Percentiles rank a stretch among this genome's conserved stretches.
Conservation (phyloP, 2,329 filamentous ascomycete species). For the Akanthomyces dipterigenus region DNA sequence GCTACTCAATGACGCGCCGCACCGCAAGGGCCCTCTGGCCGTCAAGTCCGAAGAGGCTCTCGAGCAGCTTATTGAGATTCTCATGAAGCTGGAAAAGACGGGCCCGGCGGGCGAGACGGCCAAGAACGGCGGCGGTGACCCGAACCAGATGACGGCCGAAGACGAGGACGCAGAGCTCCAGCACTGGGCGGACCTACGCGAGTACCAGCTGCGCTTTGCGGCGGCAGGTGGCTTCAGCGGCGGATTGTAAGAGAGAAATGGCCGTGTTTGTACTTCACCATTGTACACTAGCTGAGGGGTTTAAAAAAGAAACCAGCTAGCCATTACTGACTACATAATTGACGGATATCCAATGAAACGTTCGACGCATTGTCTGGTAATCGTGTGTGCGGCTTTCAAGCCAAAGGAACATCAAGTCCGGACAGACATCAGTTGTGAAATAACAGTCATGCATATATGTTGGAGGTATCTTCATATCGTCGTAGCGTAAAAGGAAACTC, state of each 20-base stretch:
- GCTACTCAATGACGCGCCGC: constrained; percentile 54
- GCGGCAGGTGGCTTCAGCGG: not conserved
- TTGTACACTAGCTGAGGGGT: not conserved
- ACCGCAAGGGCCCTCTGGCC: constrained; percentile 44
- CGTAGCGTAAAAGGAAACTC: not conserved
- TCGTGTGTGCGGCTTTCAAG: too few relatives aligned
- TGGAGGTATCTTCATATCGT: constrained; percentile 6
- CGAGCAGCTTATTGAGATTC: constrained; percentile 63
- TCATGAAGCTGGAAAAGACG: constrained; percentile 66
- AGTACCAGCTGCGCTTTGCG: constrained; percentile 68
- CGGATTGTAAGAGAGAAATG: not conserved
- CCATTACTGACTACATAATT: not conserved
- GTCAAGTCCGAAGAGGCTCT: constrained; percentile 64
- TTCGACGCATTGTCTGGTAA: too few relatives aligned
- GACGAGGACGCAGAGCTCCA: constrained; percentile 71
- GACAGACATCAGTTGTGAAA: too few relatives aligned
- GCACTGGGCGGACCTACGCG: constrained; percentile 71
- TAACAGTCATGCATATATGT: not conserved
- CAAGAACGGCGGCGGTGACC: constrained; percentile 21
- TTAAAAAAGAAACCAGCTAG: not conserved
- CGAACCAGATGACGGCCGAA: constrained; percentile 39
- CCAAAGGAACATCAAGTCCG: too few relatives aligned
- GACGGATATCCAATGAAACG: not conserved
- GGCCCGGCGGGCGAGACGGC: constrained; percentile 29
- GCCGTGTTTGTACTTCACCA: too few relatives aligned